A percentile compares a stretch with the other conserved stretches of the same genome.
These are phyloP conservation scores for Claviceps arundinis DNA, from an alignment of 2,329 filamentous ascomycete species.

Conservation along the genomic window DNA sequence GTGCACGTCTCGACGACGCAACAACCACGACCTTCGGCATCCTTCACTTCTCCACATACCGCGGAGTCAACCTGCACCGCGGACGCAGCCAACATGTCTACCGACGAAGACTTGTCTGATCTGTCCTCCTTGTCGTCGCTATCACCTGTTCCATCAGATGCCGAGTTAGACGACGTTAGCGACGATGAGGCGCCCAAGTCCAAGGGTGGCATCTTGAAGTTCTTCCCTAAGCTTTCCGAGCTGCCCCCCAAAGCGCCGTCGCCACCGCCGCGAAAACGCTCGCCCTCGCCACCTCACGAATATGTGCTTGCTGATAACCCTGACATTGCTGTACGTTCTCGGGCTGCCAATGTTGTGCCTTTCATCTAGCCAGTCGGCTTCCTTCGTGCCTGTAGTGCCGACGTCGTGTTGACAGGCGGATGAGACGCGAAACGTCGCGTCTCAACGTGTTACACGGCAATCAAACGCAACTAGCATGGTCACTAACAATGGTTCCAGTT, in stretches of 20 bases:
- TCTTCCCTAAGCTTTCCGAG: slow-evolving; percentile 47
- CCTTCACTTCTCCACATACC: slow-evolving; percentile 16
- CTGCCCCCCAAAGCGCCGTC: slow-evolving; percentile 42
- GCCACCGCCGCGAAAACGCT: slow-evolving; percentile 62
- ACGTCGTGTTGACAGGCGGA: slow-evolving; percentile 12
- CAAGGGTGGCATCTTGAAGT: slow-evolving; percentile 51
- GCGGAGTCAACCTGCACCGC: slow-evolving; percentile 12
- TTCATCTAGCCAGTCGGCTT: not conserved
- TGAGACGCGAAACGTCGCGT: slow-evolving; percentile 44
- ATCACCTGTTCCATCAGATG: slow-evolving; percentile 30
- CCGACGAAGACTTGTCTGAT: slow-evolving; percentile 50
- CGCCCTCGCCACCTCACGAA: slow-evolving; percentile 81
- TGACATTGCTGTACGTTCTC: slow-evolving; percentile 71
- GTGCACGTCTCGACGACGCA: slow-evolving; percentile 16
- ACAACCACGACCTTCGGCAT: slow-evolving; percentile 14
- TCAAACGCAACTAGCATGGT: slow-evolving; percentile 1
- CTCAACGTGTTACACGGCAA: slow-evolving; percentile 8
- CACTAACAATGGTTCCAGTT: slow-evolving; percentile 43
- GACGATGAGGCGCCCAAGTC: slow-evolving; percentile 26
- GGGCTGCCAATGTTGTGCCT: not conserved
- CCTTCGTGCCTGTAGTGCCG: not conserved
- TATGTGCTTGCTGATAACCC: slow-evolving; percentile 80
- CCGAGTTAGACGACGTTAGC: slow-evolving; percentile 35
- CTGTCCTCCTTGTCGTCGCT: slow-evolving; percentile 44
- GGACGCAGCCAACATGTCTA: slow-evolving; percentile 32